phyloP scores from a whole-genome alignment of 225 moss, liverwort and hornwort genomes.

The Marchantia paleacea region DNA sequence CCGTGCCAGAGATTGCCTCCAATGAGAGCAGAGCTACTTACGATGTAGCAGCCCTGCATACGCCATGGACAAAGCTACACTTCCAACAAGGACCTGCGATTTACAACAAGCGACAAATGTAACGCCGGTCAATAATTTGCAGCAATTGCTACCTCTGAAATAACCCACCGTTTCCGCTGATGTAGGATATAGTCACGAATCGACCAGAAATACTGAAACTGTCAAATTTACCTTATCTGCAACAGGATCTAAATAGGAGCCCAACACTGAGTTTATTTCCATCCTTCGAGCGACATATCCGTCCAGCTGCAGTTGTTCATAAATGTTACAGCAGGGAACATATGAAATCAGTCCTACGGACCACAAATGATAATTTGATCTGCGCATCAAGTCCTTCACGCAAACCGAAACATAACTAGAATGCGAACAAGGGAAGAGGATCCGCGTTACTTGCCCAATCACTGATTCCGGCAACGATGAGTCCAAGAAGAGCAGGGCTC shows the following conservation, averaged over 20 bases:
- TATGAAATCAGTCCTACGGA: background rate
- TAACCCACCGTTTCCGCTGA: background rate
- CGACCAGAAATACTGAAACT: background rate
- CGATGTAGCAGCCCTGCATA: slow-evolving; percentile 84
- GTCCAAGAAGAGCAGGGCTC: slow-evolving; percentile 77
- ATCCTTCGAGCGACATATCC: slow-evolving; percentile 81
- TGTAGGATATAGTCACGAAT: background rate
- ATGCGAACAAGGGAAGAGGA: background rate
- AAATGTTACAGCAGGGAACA: background rate
- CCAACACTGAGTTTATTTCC: slow-evolving; percentile 79
- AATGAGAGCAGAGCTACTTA: slow-evolving; percentile 39
- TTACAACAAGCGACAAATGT: slow-evolving; percentile 4
- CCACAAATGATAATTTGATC: background rate
- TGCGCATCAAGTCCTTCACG: background rate
- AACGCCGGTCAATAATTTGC: background rate
- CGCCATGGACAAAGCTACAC: slow-evolving; percentile 83
- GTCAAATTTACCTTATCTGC: slow-evolving; percentile 73
- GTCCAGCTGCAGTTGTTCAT: slow-evolving; percentile 60
- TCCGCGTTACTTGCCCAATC: slow-evolving; percentile 69
- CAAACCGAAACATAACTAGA: background rate
- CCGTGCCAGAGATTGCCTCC: too few species aligned
- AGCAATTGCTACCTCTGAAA: background rate
- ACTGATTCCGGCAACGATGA: slow-evolving; percentile 74
- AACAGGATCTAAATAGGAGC: slow-evolving; percentile 94
- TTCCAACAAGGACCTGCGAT: slow-evolving; percentile 81